Evolutionary conservation across 164 flowering plant species (phyloP), one percentile per base, ranked within the genome.

Genomic region (Stephania japonica): DNA sequence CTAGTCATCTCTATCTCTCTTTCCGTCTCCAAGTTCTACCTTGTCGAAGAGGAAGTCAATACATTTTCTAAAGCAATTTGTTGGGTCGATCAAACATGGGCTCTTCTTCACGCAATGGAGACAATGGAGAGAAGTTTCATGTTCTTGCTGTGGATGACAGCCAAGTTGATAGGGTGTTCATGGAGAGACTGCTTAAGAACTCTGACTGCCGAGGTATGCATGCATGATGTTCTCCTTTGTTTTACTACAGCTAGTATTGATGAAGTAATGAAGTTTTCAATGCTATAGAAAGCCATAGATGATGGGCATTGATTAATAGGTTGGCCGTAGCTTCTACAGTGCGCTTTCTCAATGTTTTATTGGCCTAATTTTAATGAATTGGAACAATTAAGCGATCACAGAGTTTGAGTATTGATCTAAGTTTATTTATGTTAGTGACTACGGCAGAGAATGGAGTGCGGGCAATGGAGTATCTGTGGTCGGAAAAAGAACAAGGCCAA

Each of bases 131-230:
- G 7, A 76, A 83, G 75, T 88, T 80, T 47, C 97, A 92, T 81
- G 91, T 92, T 65, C 80, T 90, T 25, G 95, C 93, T 11, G 97
- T 92, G 27, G 97, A 92, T 80, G 97, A 92, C 75, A 89, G 75
- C 75, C 65, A 87, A 63, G 49, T 88, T 67, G 96, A 92, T 47
- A 85, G 97, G 13, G 87, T 84, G 77, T 75, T 86, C 61, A 77
- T 88, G 14, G 95, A 90, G 78, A 80, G 44, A 42, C 79, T 92
- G 21, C 89, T 92, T 72, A 84, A 77, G 68, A 88, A 70, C 65
- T 89, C 84, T 42, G 79, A 90, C 68, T 92, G 86, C 81, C 88
- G 78, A 89, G 95, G 97, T 88, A 76, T 12, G 49, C 43, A 68
- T 49, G 49, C 43, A 68, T 49, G 49, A 42, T 42, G 2, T 3